Conservation (phyloP, 805 yeast species). For the Spathaspora girioi region DNA sequence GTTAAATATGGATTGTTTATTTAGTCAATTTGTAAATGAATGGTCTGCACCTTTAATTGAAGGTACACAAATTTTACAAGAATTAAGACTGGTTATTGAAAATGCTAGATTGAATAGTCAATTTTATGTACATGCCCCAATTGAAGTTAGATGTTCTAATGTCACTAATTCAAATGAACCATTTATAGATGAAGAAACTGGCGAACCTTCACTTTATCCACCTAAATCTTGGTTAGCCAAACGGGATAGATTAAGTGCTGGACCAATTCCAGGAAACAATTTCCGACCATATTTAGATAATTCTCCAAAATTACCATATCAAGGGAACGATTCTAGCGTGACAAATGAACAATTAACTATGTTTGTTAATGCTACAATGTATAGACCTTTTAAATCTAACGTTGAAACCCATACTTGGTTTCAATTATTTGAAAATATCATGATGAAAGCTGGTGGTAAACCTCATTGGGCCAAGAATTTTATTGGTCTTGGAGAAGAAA, state of each 20-base stretch:
- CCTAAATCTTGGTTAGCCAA: slow-evolving; percentile 46
- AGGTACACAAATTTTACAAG: slow-evolving; percentile 67
- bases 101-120: slow-evolving; percentile 58
- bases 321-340: slow-evolving; percentile 44
- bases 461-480: slow-evolving; percentile 99
- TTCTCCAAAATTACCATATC: slow-evolving; percentile 63
- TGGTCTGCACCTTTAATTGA: slow-evolving; percentile 90
- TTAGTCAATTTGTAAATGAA: slow-evolving; percentile 90
- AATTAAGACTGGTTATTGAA: slow-evolving; percentile 59
- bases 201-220: slow-evolving; percentile 38
- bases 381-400: slow-evolving; percentile 81
- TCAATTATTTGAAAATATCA: slow-evolving; percentile 71
- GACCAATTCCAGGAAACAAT: slow-evolving; percentile 83
- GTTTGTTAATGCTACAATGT: slow-evolving; percentile 91
- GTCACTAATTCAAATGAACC: slow-evolving; percentile 51
- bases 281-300: slow-evolving; percentile 78
- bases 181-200: slow-evolving; percentile 29
- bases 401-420: slow-evolving; percentile 81
- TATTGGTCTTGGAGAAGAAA: slow-evolving; percentile 50
- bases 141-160: slow-evolving; percentile 91
- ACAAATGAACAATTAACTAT: slow-evolving; percentile 77
- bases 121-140: slow-evolving; percentile 89
- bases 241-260: slow-evolving; percentile 55
- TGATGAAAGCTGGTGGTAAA: slow-evolving; percentile 78
- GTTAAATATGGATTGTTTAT: slow-evolving; percentile 91